Base-by-base conservation (phyloP, 2,329 filamentous ascomycete species). In the Lachnellula occidentalis region DNA sequence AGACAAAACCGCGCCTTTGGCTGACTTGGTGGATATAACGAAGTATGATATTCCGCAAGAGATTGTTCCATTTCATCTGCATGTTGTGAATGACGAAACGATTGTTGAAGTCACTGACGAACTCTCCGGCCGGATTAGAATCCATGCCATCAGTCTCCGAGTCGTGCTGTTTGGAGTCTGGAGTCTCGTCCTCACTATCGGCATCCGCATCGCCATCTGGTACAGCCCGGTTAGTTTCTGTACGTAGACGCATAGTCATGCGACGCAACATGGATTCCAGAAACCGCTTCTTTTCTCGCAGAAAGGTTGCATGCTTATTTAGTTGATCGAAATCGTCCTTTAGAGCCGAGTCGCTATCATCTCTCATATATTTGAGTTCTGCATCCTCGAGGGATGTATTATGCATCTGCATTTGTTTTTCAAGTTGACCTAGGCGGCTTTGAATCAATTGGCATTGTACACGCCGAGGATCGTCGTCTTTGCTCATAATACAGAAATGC, bases 61-160 rank as follows among this genome's bases (percentile, higher is more conserved):
- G 83, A 65, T 99, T 99, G 74, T 96, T 97, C 94, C 94, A 99
- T 71, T 99, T 99, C 54, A 99, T 76, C 67, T 99, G 94, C 69
- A 95, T 82, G 65, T 99, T 99, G 76, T 99, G 94, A 50, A 99
- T 88, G 64, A 97, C 92, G 74, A 99, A 99, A 2, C 94, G 88
- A 67, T 99, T 99, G 69, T 95, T 94, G 76, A 96, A 99, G 68
- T 97, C 92, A 70, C 88, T 96, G 48, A 89, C 86, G 62, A 92
- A 92, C 61, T 96, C 91, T 15, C 88, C 82, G 3, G 86, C 81
- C 1, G 86, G 82, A 2, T 85, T 83, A 1, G 86, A 80, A 59
- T 90, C 85, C 48, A 84, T 81, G n/a, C 76, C 75, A 34, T 75
- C 74, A 12, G 74, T 69, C 5, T 77, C 76, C 4, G 70, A 65